These are phyloP conservation scores for Phaeosphaeriaceae sp. DNA, from an alignment of 2,329 filamentous ascomycete species.

Conservation along the genomic window DNA sequence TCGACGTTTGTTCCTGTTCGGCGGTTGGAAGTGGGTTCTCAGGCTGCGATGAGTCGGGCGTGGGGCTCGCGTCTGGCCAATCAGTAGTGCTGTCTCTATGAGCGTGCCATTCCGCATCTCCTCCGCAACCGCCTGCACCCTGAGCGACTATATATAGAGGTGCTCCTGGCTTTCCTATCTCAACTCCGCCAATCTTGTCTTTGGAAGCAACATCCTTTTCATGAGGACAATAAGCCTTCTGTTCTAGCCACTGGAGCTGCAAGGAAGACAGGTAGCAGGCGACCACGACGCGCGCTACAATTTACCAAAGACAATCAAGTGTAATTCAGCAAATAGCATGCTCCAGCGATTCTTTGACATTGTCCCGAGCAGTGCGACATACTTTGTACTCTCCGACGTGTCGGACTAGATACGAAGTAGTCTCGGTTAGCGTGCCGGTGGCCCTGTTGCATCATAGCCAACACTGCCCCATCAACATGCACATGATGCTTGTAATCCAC, in stretches of 20 bases:
- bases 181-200: background rate
- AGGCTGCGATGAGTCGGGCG: background rate
- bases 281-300: too few relatives aligned
- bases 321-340: too few relatives aligned
- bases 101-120: background rate
- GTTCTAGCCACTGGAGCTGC: too few relatives aligned
- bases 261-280: too few relatives aligned
- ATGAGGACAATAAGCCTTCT: too few relatives aligned
- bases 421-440: background rate
- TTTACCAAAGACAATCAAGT: too few relatives aligned
- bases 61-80: background rate
- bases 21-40: conserved; percentile 1
- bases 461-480: background rate
- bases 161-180: background rate
- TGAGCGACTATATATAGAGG: background rate
- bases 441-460: background rate
- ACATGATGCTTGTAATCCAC: background rate
- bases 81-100: background rate
- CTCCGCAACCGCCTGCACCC: background rate
- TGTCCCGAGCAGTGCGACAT: background rate
- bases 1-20: conserved; percentile 1
- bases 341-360: too few relatives aligned
- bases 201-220: background rate
- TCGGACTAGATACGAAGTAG: background rate
- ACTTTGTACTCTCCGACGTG: background rate